A percentile compares a stretch with the other conserved stretches of the same genome.
Conservation (phyloP, 495 filamentous ascomycete genomes). For the Platismatia glauca region DNA sequence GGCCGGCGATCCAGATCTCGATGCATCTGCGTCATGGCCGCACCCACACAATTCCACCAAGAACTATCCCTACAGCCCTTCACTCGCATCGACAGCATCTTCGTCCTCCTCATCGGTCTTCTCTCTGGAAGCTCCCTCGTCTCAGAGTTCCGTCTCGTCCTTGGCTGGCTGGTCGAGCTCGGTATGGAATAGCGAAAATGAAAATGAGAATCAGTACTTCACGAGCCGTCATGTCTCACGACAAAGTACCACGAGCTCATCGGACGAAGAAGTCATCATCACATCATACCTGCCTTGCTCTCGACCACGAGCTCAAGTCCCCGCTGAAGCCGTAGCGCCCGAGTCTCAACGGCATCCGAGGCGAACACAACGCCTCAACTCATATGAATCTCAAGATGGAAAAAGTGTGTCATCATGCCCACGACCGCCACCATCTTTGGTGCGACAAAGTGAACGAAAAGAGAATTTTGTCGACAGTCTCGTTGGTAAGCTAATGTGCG, state of each 20-base stretch:
- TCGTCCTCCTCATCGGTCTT: slow-evolving; percentile 71
- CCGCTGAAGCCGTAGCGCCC: slow-evolving; percentile 45
- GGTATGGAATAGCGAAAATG: slow-evolving; percentile 31
- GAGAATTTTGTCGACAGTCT: slow-evolving; percentile 94
- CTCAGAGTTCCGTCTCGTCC: slow-evolving; percentile 46
- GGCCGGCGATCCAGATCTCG: slow-evolving; percentile 18
- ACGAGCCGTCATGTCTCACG: slow-evolving; percentile 1
- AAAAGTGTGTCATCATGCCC: slow-evolving; percentile 41
- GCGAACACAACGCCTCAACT: slow-evolving; percentile 49
- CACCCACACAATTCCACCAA: slow-evolving; percentile 17
- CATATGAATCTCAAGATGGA: slow-evolving; percentile 32
- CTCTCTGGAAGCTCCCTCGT: slow-evolving; percentile 60
- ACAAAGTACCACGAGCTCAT: slow-evolving; percentile 3
- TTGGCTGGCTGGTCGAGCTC: slow-evolving; percentile 39
- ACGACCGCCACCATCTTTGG: slow-evolving; percentile 68
- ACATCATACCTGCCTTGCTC: background rate
- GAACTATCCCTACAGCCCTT: slow-evolving; percentile 52
- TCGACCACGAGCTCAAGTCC: slow-evolving; percentile 9
- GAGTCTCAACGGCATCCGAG: slow-evolving; percentile 76
- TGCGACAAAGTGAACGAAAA: slow-evolving; percentile 89
- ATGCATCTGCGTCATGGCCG: slow-evolving; percentile 20
- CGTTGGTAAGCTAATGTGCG: slow-evolving; percentile 70
- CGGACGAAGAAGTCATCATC: slow-evolving; percentile 9
- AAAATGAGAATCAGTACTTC: slow-evolving; percentile 32
- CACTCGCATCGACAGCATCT: slow-evolving; percentile 61